Base-by-base conservation (phyloP, 2,329 filamentous ascomycete species). In the Chrysoporthe deuterocubensis region DNA sequence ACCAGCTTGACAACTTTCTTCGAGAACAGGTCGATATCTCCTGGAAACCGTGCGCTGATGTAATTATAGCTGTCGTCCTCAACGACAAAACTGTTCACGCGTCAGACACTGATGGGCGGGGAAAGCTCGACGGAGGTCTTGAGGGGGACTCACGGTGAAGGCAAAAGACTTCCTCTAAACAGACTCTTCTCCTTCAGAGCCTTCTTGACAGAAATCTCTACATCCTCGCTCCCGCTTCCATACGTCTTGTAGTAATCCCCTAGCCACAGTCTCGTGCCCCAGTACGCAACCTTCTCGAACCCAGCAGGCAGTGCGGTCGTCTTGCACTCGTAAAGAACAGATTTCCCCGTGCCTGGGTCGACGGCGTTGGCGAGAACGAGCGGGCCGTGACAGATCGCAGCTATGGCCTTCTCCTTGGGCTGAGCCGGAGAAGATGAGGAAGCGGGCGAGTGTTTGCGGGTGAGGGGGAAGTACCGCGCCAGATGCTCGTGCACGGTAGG, bases 231-330 rank as follows among this genome's bases (percentile, higher is more conserved):
- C 0, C 83, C 80, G 3, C 80, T 80, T 0, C 85, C 85, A 66
- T 84, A 86, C 2, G 84, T 86, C 79, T 87, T 87, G 73, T 86
- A 86, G 70, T 86, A 86, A 66, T 86, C 84, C 3, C 84, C 84
- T 14, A 86, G 73, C 54, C 85, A 81, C 2, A 76, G 74, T 48
- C 82, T 76, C 3, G 84, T 86, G 3, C 79, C 78, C 79, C 82
- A 84, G 68, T 81, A 87, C 1, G 82, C 82, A 21, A 77, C 64
- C 69, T 83, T 80, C 73, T 87, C 84, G 72, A 85, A 85, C 34
- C 78, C 74, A 0, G 78, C 78, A 0, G 84, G 84, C 57, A 87
- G 74, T 0, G 84, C 80, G 0, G 84, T 85, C 6, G 84, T 86
- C 3, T 72, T 74, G 69, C 80, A 83, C 42, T 83, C 80, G 62